Evolutionary conservation across 805 yeast genomes (phyloP), one percentile per base, ranked within the genome.

Genomic region (Starmera caribaea): DNA sequence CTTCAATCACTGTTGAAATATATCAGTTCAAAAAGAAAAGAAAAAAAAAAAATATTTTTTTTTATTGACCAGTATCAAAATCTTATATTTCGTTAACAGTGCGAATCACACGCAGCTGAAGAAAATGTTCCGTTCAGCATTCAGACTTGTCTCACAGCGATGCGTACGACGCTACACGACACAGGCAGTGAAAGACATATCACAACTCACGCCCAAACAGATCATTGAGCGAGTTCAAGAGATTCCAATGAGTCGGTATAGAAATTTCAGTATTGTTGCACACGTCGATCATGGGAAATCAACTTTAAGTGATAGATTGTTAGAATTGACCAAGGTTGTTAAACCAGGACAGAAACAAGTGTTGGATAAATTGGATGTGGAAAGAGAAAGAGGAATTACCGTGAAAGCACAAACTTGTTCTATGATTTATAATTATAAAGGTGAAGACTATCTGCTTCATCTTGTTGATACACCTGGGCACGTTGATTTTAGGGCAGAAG

Each of bases 391-490:
- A 51, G 98, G 98, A 3, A 90, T 90, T 51, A 90, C 98, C 0
- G 92, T 90, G 40, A 90, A 90, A 59, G 97, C 97, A 0, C 97
- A 92, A 55, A 92, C 97, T 0, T 90, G 96, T 51, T 73, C 96
- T 0, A 92, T 90, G 97, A 70, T 92, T 43, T 88, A 88, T 58
- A 69, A 70, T 30, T 68, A 76, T 46, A 49, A 54, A n/a, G 75
- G 76, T 3, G 65, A 75, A 49, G 96, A 90, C 49, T 92, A 86
- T 55, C 60, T 92, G 40, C 63, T 90, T 35, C 96, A 90, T 65
- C 65, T 90, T 35, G 96, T 92, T 35, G 98, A 90, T 59, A 90
- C 97, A 0, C 98, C 98, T 0, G 98, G 98, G 0, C 98, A 90
- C 58, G 97, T 92, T 28, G 98, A 90, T 59, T 90, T 90, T 59